Percentiles rank a stretch among this genome's conserved stretches.
Evolutionary conservation across 148 eudicot species (phyloP).

Genomic region (Camellia japonica): DNA sequence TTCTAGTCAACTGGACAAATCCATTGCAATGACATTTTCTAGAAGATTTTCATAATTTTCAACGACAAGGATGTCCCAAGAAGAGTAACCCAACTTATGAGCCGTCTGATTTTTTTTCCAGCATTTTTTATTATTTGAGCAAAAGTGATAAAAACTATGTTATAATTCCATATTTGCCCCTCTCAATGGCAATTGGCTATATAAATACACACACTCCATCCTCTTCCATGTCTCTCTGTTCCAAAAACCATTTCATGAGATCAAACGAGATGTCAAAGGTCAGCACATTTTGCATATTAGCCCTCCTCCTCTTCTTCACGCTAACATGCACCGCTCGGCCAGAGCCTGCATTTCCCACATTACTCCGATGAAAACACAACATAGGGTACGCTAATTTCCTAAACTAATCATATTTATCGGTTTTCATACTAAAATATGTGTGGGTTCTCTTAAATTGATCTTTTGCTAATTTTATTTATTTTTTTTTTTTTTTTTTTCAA

Average conservation of each 20-base stretch:
- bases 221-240: background rate
- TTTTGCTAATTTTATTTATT: background rate
- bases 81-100: background rate
- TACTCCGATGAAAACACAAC: slow-evolving; percentile 26
- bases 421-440: background rate
- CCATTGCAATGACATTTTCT: background rate
- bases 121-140: background rate
- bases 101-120: background rate
- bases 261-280: slow-evolving; percentile 31
- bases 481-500: background rate
- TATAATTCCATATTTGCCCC: slow-evolving; percentile 1
- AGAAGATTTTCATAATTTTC: background rate
- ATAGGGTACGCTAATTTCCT: slow-evolving; percentile 15
- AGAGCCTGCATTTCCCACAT: slow-evolving; percentile 18
- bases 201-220: slow-evolving; percentile 17
- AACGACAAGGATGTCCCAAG: background rate
- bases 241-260: background rate
- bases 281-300: slow-evolving; percentile 23
- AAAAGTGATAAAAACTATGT: background rate
- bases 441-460: background rate
- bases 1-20: too few relatives aligned
- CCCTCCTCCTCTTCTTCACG: slow-evolving; percentile 23
- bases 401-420: background rate
- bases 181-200: background rate
- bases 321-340: slow-evolving; percentile 30